Evolutionary conservation across 495 filamentous ascomycete genomes (phyloP), one percentile per base, ranked within the genome.

Genomic region (Neurospora sp.): DNA sequence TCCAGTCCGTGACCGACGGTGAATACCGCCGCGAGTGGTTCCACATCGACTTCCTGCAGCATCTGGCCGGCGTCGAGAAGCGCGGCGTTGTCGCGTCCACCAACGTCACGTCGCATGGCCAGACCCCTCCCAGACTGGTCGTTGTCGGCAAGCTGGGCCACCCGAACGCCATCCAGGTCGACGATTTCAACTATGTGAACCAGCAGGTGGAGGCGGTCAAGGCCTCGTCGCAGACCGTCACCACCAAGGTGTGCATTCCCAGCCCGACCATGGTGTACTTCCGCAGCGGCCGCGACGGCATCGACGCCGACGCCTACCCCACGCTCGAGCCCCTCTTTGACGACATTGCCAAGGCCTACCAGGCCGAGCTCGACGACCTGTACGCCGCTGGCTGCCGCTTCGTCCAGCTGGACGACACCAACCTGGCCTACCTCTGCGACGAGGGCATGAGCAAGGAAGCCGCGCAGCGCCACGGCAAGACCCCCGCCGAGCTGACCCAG

Each of bases 181-280:
- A 85, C 71, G 87, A 90, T 77, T 87, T 86, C 78, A 83, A 86
- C 71, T 89, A 84, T 69, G 79, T 91, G 47, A 85, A 90, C 80
- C 77, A 77, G 8, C 79, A 85, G 27, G 79, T 85, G 61, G 84
- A 86, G 1, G 79, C 83, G 4, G 75, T 71, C n/a, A 53, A 61
- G 35, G 77, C 61, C 14, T n/a, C 35, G 18, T 35, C 31, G 12
- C 59, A 83, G 79, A 79, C 77, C 59, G 81, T 80, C 68, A 87
- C 87, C 35, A 87, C 89, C 75, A 91, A 91, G 77, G 81, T 90
- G 76, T 90, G 89, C 77, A 86, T 91, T 74, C 88, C 88, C 71
- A 86, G 85, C 45, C 89, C 89, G 16, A 86, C 87, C n/a, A 90
- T 89, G 89, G 87, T 90, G 74, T 89, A 91, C 78, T 86, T 91